Percentiles rank a stretch among this genome's conserved stretches.
Evolutionary conservation across 1,139 yeast genomes (phyloP).

Genomic region (Kodamaea plutei): DNA sequence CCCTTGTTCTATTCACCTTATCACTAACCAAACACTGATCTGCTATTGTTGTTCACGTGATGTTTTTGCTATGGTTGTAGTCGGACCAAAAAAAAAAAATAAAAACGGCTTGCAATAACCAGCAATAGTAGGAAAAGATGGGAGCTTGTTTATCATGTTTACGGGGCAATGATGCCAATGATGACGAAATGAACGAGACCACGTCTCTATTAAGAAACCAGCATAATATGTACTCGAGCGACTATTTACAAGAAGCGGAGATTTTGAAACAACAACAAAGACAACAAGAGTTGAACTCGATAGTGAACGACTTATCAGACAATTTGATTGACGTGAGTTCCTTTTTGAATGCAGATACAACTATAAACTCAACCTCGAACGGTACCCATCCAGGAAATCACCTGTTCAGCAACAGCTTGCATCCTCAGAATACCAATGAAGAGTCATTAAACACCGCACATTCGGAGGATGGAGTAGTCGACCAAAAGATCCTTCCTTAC

Average conservation of each 20-base stretch:
- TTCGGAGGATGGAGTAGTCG: too few relatives aligned
- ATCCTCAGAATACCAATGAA: slow-evolving; percentile 9
- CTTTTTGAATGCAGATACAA: slow-evolving; percentile 22
- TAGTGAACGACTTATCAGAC: slow-evolving; percentile 43
- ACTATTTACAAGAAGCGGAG: slow-evolving; percentile 39
- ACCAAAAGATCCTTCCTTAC: slow-evolving; percentile 10
- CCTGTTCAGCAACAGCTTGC: slow-evolving; percentile 8
- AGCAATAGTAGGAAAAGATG: slow-evolving; percentile 22
- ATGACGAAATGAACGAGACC: slow-evolving; percentile 28
- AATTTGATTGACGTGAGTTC: slow-evolving; percentile 44
- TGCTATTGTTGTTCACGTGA: not conserved
- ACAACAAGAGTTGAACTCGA: slow-evolving; percentile 39
- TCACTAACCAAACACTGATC: too few relatives aligned
- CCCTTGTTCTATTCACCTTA: too few relatives aligned
- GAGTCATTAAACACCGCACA: slow-evolving; percentile 6
- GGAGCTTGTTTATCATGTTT: slow-evolving; percentile 51
- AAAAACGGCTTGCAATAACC: slow-evolving; percentile 1
- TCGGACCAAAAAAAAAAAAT: not conserved
- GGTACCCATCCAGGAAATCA: too few relatives aligned
- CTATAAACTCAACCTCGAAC: slow-evolving; percentile 2
- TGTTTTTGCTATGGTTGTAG: not conserved
- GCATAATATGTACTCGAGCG: slow-evolving; percentile 27
- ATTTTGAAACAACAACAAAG: slow-evolving; percentile 40
- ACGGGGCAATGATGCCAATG: slow-evolving; percentile 31
- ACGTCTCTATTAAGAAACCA: slow-evolving; percentile 34